Evolutionary conservation across 208 protist genomes (phyloP).

Genomic region (Trypanosoma scelopori): DNA sequence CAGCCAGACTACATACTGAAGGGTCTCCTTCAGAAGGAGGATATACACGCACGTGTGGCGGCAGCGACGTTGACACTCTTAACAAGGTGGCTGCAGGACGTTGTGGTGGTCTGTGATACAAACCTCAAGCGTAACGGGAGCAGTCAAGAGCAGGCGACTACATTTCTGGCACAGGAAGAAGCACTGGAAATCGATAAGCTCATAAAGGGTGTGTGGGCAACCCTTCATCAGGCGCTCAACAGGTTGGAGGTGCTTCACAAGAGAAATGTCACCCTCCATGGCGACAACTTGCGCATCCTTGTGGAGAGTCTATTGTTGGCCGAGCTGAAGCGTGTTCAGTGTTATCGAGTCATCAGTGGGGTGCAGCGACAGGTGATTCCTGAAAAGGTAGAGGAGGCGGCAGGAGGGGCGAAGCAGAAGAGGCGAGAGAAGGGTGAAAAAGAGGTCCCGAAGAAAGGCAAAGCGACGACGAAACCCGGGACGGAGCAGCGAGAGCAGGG

Average conservation of each 20-base stretch:
- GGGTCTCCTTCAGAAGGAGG: slow-evolving; percentile 72
- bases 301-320: slow-evolving; percentile 58
- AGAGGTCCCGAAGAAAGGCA: background rate
- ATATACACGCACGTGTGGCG: slow-evolving; percentile 75
- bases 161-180: slow-evolving; percentile 39
- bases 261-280: slow-evolving; percentile 40
- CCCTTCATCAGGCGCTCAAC: slow-evolving; percentile 47
- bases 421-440: slow-evolving; percentile 2
- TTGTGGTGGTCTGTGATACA: slow-evolving; percentile 40
- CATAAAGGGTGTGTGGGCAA: slow-evolving; percentile 68
- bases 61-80: slow-evolving; percentile 67
- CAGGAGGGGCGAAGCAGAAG: too few relatives aligned
- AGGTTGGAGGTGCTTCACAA: slow-evolving; percentile 25
- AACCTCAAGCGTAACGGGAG: slow-evolving; percentile 3
- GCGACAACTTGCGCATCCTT: slow-evolving; percentile 65
- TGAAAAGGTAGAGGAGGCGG: too few relatives aligned
- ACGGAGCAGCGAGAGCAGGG: background rate
- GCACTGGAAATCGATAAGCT: slow-evolving; percentile 66
- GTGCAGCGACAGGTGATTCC: background rate
- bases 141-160: background rate
- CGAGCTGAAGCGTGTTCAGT: slow-evolving; percentile 71
- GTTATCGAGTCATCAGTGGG: slow-evolving; percentile 48
- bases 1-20: slow-evolving; percentile 73
- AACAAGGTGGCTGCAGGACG: slow-evolving; percentile 73
- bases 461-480: too few relatives aligned